These are phyloP conservation scores for Aspergillus sclerotiicarbonarius DNA, from an alignment of 495 filamentous ascomycete species.

Conservation along the genomic window DNA sequence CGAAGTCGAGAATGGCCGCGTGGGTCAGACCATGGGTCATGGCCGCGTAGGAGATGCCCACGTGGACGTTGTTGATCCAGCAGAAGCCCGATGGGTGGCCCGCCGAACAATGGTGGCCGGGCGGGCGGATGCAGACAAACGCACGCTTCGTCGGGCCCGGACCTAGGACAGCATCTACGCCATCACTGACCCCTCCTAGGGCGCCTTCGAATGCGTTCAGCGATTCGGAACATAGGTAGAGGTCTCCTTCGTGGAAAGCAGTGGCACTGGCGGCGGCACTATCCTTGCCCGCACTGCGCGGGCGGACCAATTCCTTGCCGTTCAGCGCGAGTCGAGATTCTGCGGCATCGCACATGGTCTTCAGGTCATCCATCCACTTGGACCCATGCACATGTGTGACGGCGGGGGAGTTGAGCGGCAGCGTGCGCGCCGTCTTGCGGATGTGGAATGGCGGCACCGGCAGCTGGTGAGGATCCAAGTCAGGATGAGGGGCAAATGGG, in stretches of 20 bases:
- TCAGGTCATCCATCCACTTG: constrained; percentile 90
- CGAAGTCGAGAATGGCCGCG: constrained; percentile 94
- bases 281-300: constrained; percentile 44
- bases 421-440: constrained; percentile 62
- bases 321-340: constrained; percentile 68
- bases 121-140: constrained; percentile 81
- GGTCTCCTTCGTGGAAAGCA: constrained; percentile 74
- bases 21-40: constrained; percentile 82
- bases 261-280: constrained; percentile 40
- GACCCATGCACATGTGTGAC: constrained; percentile 81
- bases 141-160: constrained; percentile 57
- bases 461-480: constrained; percentile 45
- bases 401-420: constrained; percentile 63
- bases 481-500: constrained; percentile 60
- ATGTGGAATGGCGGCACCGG: constrained; percentile 77
- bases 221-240: constrained; percentile 86
- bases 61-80: constrained; percentile 98
- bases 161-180: constrained; percentile 80
- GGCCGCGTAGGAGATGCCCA: constrained; percentile 87
- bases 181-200: constrained; percentile 85
- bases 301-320: constrained; percentile 72
- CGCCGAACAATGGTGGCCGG: constrained; percentile 92
- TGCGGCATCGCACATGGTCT: constrained; percentile 74
- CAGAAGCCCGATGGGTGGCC: constrained; percentile 90
- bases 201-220: constrained; percentile 85